phyloP scores from a whole-genome alignment of 2,329 filamentous ascomycete species.

The Volutella citrinella region DNA sequence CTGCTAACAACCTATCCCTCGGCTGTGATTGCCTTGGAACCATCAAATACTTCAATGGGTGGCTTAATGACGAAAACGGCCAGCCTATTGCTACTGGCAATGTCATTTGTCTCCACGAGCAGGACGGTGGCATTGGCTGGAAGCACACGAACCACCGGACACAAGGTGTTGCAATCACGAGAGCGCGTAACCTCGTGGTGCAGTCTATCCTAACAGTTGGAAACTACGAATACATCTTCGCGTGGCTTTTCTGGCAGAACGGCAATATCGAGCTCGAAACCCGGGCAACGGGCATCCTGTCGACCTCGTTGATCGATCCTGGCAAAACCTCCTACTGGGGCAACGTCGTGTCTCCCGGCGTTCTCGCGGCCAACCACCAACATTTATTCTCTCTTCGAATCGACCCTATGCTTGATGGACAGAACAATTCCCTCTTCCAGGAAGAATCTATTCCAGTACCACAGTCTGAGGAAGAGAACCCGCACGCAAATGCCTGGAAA shows the following conservation, averaged over 20 bases:
- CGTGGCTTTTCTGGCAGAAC: constrained; percentile 56
- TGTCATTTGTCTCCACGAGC: constrained; percentile 74
- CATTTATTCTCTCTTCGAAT: constrained; percentile 65
- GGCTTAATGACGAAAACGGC: constrained; percentile 4
- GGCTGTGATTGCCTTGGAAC: constrained; percentile 61
- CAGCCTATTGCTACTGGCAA: constrained; percentile 36
- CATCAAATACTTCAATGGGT: constrained; percentile 42
- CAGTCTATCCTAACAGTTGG: constrained; percentile 72
- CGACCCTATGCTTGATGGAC: constrained; percentile 59
- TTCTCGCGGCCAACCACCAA: constrained; percentile 66
- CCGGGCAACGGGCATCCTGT: constrained; percentile 64
- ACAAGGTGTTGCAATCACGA: constrained; percentile 62
- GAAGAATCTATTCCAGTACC: constrained; percentile 35
- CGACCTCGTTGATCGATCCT: constrained; percentile 56
- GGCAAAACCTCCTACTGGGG: constrained; percentile 50
- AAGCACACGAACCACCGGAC: constrained; percentile 77
- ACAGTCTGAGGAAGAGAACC: constrained; percentile 52
- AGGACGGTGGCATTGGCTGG: constrained; percentile 71
- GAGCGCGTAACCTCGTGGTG: constrained; percentile 61
- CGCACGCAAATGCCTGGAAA: constrained; percentile 59
- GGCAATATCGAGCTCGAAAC: constrained; percentile 61
- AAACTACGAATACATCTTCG: no score
- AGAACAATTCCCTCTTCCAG: constrained; percentile 46
- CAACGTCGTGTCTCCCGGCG: constrained; percentile 61
- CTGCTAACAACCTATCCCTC: constrained; percentile 60